Conservation (phyloP, 768 basidiomycete genomes). For the Podaxis sp. region DNA sequence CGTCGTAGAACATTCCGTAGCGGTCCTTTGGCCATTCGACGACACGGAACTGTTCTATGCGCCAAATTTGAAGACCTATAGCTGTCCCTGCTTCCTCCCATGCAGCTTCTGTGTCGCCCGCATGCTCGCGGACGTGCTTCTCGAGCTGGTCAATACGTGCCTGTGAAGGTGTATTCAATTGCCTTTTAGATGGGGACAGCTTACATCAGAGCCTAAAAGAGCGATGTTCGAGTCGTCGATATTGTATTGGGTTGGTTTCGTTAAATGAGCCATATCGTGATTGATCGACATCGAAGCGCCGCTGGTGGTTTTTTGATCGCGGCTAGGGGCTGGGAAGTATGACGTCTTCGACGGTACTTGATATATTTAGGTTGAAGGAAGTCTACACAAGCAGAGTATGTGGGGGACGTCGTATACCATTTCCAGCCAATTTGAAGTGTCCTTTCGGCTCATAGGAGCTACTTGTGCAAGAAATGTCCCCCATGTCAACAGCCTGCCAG, state of each 20-base stretch:
- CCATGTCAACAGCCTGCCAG: too few relatives aligned
- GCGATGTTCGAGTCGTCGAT: slow-evolving; percentile 65
- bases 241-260: slow-evolving; percentile 48
- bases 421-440: too few relatives aligned
- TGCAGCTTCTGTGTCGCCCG: slow-evolving; percentile 47
- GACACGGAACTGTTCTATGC: slow-evolving; percentile 55
- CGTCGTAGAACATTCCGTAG: slow-evolving; percentile 58
- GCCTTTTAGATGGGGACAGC: slow-evolving; percentile 17
- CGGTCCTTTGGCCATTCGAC: slow-evolving; percentile 52
- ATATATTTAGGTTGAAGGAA: too few relatives aligned
- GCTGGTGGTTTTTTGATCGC: background rate
- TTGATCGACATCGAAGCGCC: background rate
- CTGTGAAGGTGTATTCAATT: background rate
- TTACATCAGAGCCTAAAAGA: slow-evolving; percentile 60
- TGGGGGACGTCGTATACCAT: too few relatives aligned
- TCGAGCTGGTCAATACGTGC: slow-evolving; percentile 39
- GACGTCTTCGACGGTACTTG: background rate
- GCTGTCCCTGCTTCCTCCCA: slow-evolving; percentile 47
- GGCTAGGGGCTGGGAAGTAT: background rate
- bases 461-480: too few relatives aligned
- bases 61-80: slow-evolving; percentile 53
- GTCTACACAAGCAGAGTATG: too few relatives aligned
- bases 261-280: slow-evolving; percentile 37
- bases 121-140: slow-evolving; percentile 51
- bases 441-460: too few relatives aligned